Conservation (phyloP, 768 basidiomycete species). For the Panellus pusillus region DNA sequence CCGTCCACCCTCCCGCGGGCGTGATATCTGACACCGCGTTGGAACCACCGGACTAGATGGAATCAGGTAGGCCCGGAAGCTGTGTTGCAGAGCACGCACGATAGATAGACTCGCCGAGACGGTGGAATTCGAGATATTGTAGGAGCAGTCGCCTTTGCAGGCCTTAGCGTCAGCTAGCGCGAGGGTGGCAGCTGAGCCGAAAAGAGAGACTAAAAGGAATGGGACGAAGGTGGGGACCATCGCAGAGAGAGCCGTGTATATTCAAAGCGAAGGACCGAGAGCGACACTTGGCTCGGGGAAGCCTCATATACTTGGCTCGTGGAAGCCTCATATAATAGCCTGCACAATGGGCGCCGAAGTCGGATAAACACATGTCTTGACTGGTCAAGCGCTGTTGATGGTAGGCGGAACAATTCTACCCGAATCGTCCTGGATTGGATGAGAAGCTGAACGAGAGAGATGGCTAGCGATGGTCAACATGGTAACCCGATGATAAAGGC, state of each 20-base stretch:
- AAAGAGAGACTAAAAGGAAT: slow-evolving; percentile 4
- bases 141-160: slow-evolving; percentile 18
- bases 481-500: too few species aligned
- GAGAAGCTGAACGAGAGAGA: too few species aligned
- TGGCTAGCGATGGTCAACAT: too few species aligned
- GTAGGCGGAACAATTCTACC: too few species aligned
- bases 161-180: not conserved
- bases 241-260: not conserved
- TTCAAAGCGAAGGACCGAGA: too few species aligned
- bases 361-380: too few species aligned
- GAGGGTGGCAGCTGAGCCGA: not conserved
- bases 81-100: not conserved
- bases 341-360: too few species aligned
- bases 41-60: slow-evolving; percentile 4
- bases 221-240: slow-evolving; percentile 3
- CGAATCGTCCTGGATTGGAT: too few species aligned
- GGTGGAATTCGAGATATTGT: slow-evolving; percentile 5
- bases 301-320: not conserved
- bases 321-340: too few species aligned
- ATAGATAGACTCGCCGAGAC: slow-evolving; percentile 7
- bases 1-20: slow-evolving; percentile 18
- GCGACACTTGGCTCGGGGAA: too few species aligned
- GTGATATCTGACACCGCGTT: slow-evolving; percentile 20
- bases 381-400: too few species aligned
- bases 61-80: not conserved